These are phyloP conservation scores for Botrytis squamosa DNA, from an alignment of 2,329 filamentous ascomycete species.

Conservation along the genomic window DNA sequence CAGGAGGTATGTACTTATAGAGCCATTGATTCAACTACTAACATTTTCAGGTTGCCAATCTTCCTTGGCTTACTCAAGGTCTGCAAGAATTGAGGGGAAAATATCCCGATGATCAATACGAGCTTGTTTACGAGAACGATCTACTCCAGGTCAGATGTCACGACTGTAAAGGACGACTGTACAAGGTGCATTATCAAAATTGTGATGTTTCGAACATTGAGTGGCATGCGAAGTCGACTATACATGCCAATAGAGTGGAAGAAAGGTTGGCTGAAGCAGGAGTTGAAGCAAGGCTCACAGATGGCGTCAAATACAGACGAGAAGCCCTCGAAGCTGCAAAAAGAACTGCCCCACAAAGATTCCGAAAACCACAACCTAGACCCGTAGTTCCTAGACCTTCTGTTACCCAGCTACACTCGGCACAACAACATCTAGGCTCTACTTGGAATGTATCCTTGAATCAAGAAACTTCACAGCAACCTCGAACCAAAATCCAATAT, in stretches of 20 bases:
- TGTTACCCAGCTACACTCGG: background rate
- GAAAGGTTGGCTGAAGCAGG: conserved; percentile 3
- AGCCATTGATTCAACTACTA: background rate
- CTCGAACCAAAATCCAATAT: background rate
- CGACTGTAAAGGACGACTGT: conserved; percentile 13
- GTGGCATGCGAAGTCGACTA: conserved; percentile 15
- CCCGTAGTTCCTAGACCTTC: background rate
- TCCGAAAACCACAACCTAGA: background rate
- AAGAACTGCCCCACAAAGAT: background rate
- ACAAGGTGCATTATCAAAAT: conserved; percentile 20
- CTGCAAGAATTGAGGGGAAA: conserved; percentile 15
- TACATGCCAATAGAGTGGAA: conserved; percentile 13
- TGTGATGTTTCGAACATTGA: conserved; percentile 21
- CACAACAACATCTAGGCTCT: background rate
- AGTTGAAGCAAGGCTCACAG: background rate
- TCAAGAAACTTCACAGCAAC: background rate
- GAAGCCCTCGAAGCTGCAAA: conserved; percentile 9
- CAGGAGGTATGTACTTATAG: background rate
- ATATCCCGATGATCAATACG: conserved; percentile 18
- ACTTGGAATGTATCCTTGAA: background rate
- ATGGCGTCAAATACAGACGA: conserved; percentile 7
- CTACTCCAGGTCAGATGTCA: conserved; percentile 13
- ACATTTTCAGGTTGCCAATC: conserved; percentile 14
- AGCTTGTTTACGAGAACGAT: conserved; percentile 6
- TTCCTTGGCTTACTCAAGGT: conserved; percentile 17